Evolutionary conservation across 2,329 filamentous ascomycete genomes (phyloP).

Genomic region (Scedosporium dehoogii): DNA sequence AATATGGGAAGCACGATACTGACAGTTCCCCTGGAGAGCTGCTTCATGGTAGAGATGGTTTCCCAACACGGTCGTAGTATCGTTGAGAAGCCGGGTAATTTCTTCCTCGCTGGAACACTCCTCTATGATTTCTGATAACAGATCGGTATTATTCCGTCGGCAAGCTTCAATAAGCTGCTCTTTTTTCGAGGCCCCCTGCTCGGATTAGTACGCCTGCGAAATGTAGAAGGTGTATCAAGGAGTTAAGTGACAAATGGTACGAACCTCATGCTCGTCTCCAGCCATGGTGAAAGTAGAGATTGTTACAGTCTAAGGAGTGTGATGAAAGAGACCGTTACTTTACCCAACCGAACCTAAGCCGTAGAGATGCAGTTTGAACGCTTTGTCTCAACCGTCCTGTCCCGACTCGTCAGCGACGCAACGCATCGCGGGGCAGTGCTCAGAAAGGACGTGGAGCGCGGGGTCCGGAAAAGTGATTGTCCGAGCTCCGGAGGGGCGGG

Average conservation of each 20-base stretch:
- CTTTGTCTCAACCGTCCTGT: not conserved
- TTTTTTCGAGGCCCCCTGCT: conserved; percentile 70
- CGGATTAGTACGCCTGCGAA: not conserved
- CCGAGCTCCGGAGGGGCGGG: not conserved
- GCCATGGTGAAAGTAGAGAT: not conserved
- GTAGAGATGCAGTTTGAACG: not conserved
- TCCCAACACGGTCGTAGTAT: conserved; percentile 74
- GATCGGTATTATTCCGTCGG: conserved; percentile 81
- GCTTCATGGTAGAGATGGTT: conserved; percentile 87
- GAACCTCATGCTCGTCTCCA: conserved; percentile 4
- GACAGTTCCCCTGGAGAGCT: conserved; percentile 75
- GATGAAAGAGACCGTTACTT: not conserved
- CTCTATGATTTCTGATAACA: conserved; percentile 66
- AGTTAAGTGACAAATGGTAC: not conserved
- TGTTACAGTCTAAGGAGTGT: not conserved
- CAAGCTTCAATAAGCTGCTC: conserved; percentile 89
- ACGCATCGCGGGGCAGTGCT: not conserved
- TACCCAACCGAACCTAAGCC: not conserved
- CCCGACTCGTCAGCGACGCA: not conserved
- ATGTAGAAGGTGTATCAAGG: not conserved
- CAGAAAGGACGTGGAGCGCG: not conserved
- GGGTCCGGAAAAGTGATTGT: conserved; percentile 1
- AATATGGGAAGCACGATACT: not conserved
- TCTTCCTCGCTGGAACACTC: conserved; percentile 50
- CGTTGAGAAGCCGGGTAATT: conserved; percentile 72